Evolutionary conservation across 164 flowering plant species (phyloP).

Genomic region (Macadamia integrifolia): DNA sequence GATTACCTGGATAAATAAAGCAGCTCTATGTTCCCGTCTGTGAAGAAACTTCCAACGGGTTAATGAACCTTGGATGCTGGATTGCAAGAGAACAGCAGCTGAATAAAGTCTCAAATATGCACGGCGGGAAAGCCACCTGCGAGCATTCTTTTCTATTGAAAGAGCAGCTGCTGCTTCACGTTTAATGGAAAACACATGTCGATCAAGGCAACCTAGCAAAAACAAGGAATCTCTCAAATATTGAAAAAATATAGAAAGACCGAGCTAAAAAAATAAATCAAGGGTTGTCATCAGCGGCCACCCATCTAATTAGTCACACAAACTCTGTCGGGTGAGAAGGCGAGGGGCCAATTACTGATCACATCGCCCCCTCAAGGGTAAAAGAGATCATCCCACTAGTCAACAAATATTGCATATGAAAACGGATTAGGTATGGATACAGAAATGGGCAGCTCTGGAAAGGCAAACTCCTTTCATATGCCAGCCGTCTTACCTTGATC

Average conservation of each 20-base stretch:
- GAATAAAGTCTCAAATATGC: constrained; percentile 46
- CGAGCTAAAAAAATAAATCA: not conserved
- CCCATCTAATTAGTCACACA: not conserved
- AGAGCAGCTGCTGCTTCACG: constrained; percentile 60
- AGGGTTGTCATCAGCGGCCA: too few species aligned
- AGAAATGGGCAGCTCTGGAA: too few species aligned
- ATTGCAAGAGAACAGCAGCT: constrained; percentile 58
- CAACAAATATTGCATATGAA: too few species aligned
- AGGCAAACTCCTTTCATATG: too few species aligned
- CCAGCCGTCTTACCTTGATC: too few species aligned
- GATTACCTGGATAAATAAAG: constrained; percentile 74
- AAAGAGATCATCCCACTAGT: too few species aligned
- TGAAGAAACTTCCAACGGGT: constrained; percentile 47
- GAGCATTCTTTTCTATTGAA: constrained; percentile 56
- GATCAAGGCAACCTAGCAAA: constrained; percentile 63
- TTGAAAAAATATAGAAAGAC: not conserved
- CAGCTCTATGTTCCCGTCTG: constrained; percentile 65
- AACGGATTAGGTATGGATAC: too few species aligned
- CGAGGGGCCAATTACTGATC: too few species aligned
- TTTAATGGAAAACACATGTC: constrained; percentile 42
- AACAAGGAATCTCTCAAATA: not conserved
- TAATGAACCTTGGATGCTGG: constrained; percentile 58
- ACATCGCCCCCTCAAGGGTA: too few species aligned
- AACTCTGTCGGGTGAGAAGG: too few species aligned
- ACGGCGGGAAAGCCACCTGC: constrained; percentile 47